Evolutionary conservation across 768 basidiomycete species (phyloP).

Genomic region (Dioszegia hungarica): DNA sequence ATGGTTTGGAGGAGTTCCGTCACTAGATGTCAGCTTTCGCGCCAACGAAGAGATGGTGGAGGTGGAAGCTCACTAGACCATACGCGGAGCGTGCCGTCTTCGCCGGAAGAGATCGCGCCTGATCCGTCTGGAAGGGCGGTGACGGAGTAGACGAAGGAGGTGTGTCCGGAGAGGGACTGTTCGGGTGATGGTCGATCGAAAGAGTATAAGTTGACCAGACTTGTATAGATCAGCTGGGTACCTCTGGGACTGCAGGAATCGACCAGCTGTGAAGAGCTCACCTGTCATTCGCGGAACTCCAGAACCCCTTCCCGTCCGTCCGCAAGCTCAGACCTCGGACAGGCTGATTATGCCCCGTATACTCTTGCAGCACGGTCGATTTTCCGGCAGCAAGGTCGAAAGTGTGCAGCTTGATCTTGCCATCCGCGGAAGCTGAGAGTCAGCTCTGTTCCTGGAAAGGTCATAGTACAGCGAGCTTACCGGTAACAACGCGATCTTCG

Average conservation of each 20-base stretch:
- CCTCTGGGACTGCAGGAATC: too few species aligned
- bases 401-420: conserved; percentile 83
- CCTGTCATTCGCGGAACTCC: conserved; percentile 94
- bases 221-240: conserved; percentile 49
- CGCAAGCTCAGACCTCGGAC: conserved; percentile 78
- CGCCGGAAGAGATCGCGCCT: conserved; percentile 75
- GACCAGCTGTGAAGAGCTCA: too few species aligned
- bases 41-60: not conserved
- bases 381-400: conserved; percentile 52
- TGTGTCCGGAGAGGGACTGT: conserved; percentile 80
- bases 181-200: conserved; percentile 62
- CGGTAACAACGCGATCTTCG: conserved; percentile 73
- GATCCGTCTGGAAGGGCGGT: conserved; percentile 67
- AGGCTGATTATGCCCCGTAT: conserved; percentile 80
- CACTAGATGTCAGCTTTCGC: conserved; percentile 53
- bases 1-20: conserved; percentile 85
- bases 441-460: not conserved
- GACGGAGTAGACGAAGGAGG: conserved; percentile 91
- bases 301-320: conserved; percentile 73
- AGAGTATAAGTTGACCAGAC: conserved; percentile 90
- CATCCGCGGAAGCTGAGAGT: conserved; percentile 79
- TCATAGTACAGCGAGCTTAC: conserved; percentile 49
- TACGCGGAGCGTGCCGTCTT: conserved; percentile 85
- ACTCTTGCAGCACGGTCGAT: conserved; percentile 64
- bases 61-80: conserved; percentile 66